These are phyloP conservation scores for Trichoderma parareesei DNA, from an alignment of 495 filamentous ascomycete genomes.

Conservation along the genomic window DNA sequence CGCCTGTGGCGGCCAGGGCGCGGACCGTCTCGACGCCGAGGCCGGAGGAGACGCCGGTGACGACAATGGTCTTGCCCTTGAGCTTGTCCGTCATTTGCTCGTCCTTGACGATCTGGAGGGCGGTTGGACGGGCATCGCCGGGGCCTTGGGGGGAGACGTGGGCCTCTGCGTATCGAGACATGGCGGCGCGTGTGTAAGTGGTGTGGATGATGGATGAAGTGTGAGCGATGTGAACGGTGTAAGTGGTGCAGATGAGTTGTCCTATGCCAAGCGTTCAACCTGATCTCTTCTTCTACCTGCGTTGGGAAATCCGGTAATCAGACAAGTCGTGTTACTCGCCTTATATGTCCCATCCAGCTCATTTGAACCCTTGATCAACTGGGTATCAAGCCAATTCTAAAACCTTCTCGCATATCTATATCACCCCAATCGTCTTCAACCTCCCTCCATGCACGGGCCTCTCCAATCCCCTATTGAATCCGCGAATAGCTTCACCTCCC, in stretches of 20 bases:
- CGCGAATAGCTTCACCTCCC: neutral
- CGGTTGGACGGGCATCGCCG: conserved; percentile 44
- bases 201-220: neutral
- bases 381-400: too few relatives aligned
- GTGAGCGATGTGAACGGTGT: neutral
- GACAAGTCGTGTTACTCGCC: too few relatives aligned
- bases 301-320: too few relatives aligned
- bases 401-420: too few relatives aligned
- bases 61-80: conserved; percentile 29
- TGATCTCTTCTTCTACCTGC: too few relatives aligned
- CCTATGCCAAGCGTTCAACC: too few relatives aligned
- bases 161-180: conserved; percentile 13
- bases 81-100: conserved; percentile 31
- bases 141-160: conserved; percentile 20
- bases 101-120: conserved; percentile 42
- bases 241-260: too few relatives aligned
- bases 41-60: conserved; percentile 42
- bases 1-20: conserved; percentile 33
- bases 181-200: neutral
- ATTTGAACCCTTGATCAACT: too few relatives aligned
- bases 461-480: too few relatives aligned
- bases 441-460: neutral
- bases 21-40: conserved; percentile 41
- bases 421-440: neutral
- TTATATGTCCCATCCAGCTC: too few relatives aligned